Percentiles rank a stretch among this genome's conserved stretches.
phyloP scores from a whole-genome alignment of 2,329 filamentous ascomycete species.

The Penicillium janthinellum region DNA sequence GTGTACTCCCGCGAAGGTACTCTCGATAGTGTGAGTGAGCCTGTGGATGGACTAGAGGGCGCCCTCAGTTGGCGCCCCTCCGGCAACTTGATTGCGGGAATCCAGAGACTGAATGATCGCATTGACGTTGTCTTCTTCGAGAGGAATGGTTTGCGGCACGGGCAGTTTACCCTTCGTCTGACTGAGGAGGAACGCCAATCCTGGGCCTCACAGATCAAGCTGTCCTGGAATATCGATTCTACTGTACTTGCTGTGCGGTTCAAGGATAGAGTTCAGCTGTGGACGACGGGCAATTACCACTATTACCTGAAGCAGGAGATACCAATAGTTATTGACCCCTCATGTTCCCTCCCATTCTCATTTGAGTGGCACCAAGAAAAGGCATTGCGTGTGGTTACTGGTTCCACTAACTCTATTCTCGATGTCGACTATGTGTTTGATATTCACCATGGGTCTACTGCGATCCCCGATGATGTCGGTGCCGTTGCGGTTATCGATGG shows the following conservation, averaged over 20 bases:
- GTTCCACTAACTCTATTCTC: slow-evolving; percentile 55
- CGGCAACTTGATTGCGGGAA: slow-evolving; percentile 86
- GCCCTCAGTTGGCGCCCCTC: slow-evolving; percentile 87
- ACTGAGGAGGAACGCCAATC: slow-evolving; percentile 60
- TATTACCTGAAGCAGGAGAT: slow-evolving; percentile 97
- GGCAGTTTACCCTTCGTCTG: slow-evolving; percentile 80
- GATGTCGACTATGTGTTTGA: slow-evolving; percentile 69
- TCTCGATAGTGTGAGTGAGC: slow-evolving; percentile 91
- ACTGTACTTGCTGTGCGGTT: slow-evolving; percentile 83
- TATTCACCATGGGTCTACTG: slow-evolving; percentile 68
- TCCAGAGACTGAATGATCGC: slow-evolving; percentile 70
- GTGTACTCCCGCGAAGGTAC: slow-evolving; percentile 89
- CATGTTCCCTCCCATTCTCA: slow-evolving; percentile 27
- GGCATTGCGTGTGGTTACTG: slow-evolving; percentile 66
- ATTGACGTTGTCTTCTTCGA: slow-evolving; percentile 93
- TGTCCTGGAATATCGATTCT: slow-evolving; percentile 91
- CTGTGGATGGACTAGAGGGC: slow-evolving; percentile 86
- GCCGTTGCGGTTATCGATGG: slow-evolving; percentile 85
- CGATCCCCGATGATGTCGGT: slow-evolving; percentile 74
- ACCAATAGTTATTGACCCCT: slow-evolving; percentile 40
- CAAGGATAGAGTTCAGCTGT: slow-evolving; percentile 77
- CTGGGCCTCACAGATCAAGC: slow-evolving; percentile 60
- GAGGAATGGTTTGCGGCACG: slow-evolving; percentile 94
- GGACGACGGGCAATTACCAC: slow-evolving; percentile 97
- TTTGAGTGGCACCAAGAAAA: slow-evolving; percentile 83